Percentiles rank a stretch among this genome's conserved stretches.
These are phyloP conservation scores for Kluyveromyces wickerhamii DNA, from an alignment of 805 yeast genomes.

Conservation along the genomic window DNA sequence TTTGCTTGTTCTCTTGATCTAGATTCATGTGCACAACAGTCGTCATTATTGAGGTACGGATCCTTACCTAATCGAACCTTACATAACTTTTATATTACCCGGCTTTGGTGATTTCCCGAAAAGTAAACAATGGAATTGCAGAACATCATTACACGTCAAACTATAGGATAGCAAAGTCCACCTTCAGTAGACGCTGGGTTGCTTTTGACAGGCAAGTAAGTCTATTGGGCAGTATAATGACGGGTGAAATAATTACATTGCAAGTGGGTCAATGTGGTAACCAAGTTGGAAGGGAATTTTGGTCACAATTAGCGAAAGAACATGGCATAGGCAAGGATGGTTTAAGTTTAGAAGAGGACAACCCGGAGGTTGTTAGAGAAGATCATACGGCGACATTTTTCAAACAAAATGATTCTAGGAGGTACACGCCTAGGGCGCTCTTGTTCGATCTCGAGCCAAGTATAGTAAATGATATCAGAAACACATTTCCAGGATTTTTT, in stretches of 20 bases:
- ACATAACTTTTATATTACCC: too few relatives aligned
- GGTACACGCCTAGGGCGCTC: conserved; percentile 83
- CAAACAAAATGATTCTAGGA: conserved; percentile 60
- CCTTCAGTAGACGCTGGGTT: too few relatives aligned
- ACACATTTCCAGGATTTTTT: conserved; percentile 52
- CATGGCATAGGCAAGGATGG: conserved; percentile 61
- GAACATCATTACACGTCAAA: too few relatives aligned
- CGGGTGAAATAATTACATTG: conserved; percentile 61
- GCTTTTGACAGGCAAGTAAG: too few relatives aligned
- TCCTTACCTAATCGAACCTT: too few relatives aligned
- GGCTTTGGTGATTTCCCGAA: too few relatives aligned
- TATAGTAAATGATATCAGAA: conserved; percentile 60
- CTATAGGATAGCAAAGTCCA: too few relatives aligned
- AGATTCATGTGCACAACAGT: too few relatives aligned
- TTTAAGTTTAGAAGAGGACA: conserved; percentile 12
- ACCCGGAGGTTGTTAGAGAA: conserved; percentile 29
- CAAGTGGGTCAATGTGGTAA: conserved; percentile 91
- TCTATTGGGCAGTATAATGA: too few relatives aligned
- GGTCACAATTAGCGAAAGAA: conserved; percentile 82
- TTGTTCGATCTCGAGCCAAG: conserved; percentile 87
- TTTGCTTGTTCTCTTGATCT: too few relatives aligned
- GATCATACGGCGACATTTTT: conserved; percentile 85
- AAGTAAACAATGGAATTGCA: too few relatives aligned
- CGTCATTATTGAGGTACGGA: too few relatives aligned
- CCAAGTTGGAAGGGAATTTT: conserved; percentile 86